These are phyloP conservation scores for Elsinoe australis DNA, from an alignment of 2,329 filamentous ascomycete genomes.

Conservation along the genomic window DNA sequence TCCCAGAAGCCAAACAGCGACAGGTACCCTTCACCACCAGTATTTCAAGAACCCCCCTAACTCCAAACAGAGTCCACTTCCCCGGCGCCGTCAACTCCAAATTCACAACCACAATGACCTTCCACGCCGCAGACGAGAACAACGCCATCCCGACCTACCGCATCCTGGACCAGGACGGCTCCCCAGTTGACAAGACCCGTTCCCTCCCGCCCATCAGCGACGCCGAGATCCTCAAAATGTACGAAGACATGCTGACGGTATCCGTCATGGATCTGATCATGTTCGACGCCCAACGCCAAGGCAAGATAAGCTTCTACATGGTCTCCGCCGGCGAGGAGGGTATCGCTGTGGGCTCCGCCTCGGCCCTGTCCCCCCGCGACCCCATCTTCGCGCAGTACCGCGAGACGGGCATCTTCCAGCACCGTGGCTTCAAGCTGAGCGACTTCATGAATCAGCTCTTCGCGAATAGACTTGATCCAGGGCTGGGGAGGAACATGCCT, in stretches of 20 bases:
- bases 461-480: constrained; percentile 71
- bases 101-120: constrained; percentile 73
- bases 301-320: constrained; percentile 95
- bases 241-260: constrained; percentile 58
- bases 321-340: constrained; percentile 90
- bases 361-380: constrained; percentile 73
- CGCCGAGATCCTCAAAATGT: constrained; percentile 53
- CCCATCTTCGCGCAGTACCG: constrained; percentile 92
- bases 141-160: constrained; percentile 84
- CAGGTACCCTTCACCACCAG: constrained; percentile 38
- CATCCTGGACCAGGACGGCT: constrained; percentile 80
- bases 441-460: constrained; percentile 97
- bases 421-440: constrained; percentile 76
- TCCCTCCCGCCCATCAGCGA: constrained; percentile 57
- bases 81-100: constrained; percentile 93
- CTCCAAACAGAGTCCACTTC: constrained; percentile 53
- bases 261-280: constrained; percentile 94
- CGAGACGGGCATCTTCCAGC: constrained; percentile 82
- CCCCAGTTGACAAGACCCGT: constrained; percentile 66
- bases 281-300: constrained; percentile 95
- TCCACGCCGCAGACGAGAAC: constrained; percentile 64
- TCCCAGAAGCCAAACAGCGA: constrained; percentile 54
- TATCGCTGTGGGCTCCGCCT: constrained; percentile 80
- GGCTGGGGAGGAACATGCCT: constrained; percentile 88
- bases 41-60: not conserved